These are phyloP conservation scores for Cicer cuneatum DNA, from an alignment of 306 rosid species.

Conservation along the genomic window DNA sequence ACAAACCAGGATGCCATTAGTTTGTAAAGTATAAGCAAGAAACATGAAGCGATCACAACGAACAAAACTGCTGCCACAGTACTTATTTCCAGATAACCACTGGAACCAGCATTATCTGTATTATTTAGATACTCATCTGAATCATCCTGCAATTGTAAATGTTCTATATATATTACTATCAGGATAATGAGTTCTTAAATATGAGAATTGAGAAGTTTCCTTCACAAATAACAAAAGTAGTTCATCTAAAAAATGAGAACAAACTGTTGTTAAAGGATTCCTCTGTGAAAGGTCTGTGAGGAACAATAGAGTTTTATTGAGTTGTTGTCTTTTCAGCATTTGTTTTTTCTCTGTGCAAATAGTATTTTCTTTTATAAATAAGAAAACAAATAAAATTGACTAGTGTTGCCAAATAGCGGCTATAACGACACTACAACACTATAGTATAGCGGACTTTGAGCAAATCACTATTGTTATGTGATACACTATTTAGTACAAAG, in stretches of 20 bases:
- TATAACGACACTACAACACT: no score
- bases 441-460: no score
- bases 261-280: slow-evolving; percentile 1
- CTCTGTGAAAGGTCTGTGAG: slow-evolving; percentile 3
- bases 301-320: slow-evolving; percentile 3
- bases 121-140: slow-evolving; percentile 58
- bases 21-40: slow-evolving; percentile 87
- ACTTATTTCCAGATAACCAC: slow-evolving; percentile 83
- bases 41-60: slow-evolving; percentile 88
- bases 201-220: slow-evolving; percentile 30
- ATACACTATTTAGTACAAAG: no score
- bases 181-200: slow-evolving; percentile 16
- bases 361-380: background rate
- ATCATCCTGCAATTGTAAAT: slow-evolving; percentile 67
- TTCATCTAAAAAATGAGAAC: slow-evolving; percentile 4
- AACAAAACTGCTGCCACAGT: slow-evolving; percentile 76
- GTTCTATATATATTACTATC: slow-evolving; percentile 22
- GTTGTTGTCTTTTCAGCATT: slow-evolving; percentile 2
- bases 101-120: slow-evolving; percentile 60
- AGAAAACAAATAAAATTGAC: background rate
- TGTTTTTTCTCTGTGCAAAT: background rate
- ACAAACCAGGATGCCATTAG: slow-evolving; percentile 87
- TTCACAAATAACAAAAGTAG: slow-evolving; percentile 18
- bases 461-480: no score
- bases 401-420: no score